Conservation (phyloP, 2,329 filamentous ascomycete species). For the Rutstroemia sp. region DNA sequence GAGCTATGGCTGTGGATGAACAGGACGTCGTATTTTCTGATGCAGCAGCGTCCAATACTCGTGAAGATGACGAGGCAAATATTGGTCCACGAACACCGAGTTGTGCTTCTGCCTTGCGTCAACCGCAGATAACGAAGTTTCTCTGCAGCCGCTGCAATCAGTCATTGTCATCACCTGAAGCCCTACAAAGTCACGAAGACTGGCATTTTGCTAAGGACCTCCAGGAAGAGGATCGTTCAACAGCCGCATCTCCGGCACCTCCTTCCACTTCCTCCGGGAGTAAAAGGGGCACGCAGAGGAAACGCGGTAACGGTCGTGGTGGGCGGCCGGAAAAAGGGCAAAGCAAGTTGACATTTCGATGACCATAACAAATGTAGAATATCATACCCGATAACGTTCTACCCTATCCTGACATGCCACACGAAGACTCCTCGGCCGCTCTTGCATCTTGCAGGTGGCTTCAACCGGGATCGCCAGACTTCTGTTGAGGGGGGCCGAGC, state of each 20-base stretch:
- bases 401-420: constrained; percentile 24
- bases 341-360: constrained; percentile 49
- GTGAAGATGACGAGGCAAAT: constrained; percentile 25
- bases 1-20: constrained; percentile 13
- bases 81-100: constrained; percentile 19
- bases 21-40: constrained; percentile 10
- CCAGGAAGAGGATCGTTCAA: constrained; percentile 40
- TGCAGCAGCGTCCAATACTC: constrained; percentile 11
- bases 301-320: constrained; percentile 17
- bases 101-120: constrained; percentile 24
- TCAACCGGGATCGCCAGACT: background rate
- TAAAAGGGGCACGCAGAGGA: constrained; percentile 23
- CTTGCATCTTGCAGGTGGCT: constrained; percentile 7
- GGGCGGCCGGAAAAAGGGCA: constrained; percentile 46
- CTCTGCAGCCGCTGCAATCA: constrained; percentile 60
- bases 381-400: constrained; percentile 4
- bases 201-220: constrained; percentile 93
- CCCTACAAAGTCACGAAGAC: constrained; percentile 71
- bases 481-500: constrained; percentile 2
- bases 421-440: constrained; percentile 11
- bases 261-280: constrained; percentile 26
- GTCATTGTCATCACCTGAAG: constrained; percentile 48
- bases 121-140: constrained; percentile 33
- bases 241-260: constrained; percentile 6
- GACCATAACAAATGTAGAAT: constrained; percentile 11